These are phyloP conservation scores for Tuber brumale DNA, from an alignment of 495 filamentous ascomycete species.

Conservation along the genomic window DNA sequence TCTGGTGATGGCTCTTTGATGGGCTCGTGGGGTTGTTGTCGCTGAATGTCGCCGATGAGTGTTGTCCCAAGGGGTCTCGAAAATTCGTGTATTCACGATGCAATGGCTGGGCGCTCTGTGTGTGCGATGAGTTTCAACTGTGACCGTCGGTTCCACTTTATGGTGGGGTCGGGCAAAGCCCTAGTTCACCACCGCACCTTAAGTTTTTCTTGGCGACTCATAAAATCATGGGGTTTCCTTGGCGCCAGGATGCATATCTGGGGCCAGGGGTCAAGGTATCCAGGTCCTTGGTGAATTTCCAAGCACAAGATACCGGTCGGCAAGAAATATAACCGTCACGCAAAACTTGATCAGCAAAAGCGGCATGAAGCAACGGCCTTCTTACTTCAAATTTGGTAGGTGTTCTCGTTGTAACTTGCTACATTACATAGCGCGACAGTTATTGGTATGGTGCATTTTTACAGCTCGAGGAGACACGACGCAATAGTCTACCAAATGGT, in stretches of 20 bases:
- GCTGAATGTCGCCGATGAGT: constrained; percentile 13
- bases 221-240: too few relatives aligned
- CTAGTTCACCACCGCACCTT: background rate
- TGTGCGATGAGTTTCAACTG: constrained; percentile 6
- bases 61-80: constrained; percentile 12
- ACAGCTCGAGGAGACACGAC: background rate
- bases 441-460: background rate
- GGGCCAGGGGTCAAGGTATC: too few relatives aligned
- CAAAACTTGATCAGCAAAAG: background rate
- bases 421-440: background rate
- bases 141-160: background rate
- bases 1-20: constrained; percentile 27
- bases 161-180: background rate
- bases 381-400: background rate
- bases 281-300: too few relatives aligned
- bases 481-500: background rate
- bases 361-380: background rate
- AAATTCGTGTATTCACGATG: constrained; percentile 30
- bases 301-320: too few relatives aligned
- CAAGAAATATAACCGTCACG: background rate
- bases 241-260: too few relatives aligned
- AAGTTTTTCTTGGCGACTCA: background rate
- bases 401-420: background rate
- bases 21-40: constrained; percentile 16
- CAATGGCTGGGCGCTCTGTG: constrained; percentile 11